Evolutionary conservation across 345 rosid genomes (phyloP).

Genomic region (Arabis alpina): DNA sequence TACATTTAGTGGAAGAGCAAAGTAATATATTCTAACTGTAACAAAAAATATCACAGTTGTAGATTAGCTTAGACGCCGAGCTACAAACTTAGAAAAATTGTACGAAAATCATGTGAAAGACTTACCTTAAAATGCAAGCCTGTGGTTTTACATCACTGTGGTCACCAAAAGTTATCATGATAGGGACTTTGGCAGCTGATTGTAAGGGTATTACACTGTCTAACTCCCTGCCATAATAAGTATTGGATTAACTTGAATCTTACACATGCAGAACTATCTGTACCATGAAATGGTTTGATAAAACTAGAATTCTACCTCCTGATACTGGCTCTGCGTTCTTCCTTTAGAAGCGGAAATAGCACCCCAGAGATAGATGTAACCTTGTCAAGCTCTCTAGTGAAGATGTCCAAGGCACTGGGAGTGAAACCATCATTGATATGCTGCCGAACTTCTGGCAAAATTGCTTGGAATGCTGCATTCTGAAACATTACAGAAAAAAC

Average conservation of each 20-base stretch:
- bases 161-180: slow-evolving; percentile 88
- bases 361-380: slow-evolving; percentile 94
- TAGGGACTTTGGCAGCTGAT: slow-evolving; percentile 98
- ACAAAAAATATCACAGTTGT: too few species aligned
- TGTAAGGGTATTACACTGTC: slow-evolving; percentile 99
- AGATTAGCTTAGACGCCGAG: too few species aligned
- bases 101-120: slow-evolving; percentile 17
- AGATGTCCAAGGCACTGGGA: slow-evolving; percentile 76
- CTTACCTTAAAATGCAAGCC: slow-evolving; percentile 96
- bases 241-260: slow-evolving; percentile 31
- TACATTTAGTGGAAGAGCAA: too few species aligned
- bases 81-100: background rate
- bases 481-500: slow-evolving; percentile 46
- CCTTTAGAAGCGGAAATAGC: slow-evolving; percentile 79
- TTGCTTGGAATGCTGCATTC: slow-evolving; percentile 75
- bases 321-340: slow-evolving; percentile 96
- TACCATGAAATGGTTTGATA: slow-evolving; percentile 8
- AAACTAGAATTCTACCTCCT: slow-evolving; percentile 57
- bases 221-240: slow-evolving; percentile 62
- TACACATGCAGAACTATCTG: slow-evolving; percentile 13
- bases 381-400: slow-evolving; percentile 88
- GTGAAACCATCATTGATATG: slow-evolving; percentile 83
- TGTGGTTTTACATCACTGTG: slow-evolving; percentile 68
- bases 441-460: slow-evolving; percentile 81
- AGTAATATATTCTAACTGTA: too few species aligned